Evolutionary conservation across 345 rosid species (phyloP), one percentile per base, ranked within the genome.

Genomic region (Sapria himalayana): DNA sequence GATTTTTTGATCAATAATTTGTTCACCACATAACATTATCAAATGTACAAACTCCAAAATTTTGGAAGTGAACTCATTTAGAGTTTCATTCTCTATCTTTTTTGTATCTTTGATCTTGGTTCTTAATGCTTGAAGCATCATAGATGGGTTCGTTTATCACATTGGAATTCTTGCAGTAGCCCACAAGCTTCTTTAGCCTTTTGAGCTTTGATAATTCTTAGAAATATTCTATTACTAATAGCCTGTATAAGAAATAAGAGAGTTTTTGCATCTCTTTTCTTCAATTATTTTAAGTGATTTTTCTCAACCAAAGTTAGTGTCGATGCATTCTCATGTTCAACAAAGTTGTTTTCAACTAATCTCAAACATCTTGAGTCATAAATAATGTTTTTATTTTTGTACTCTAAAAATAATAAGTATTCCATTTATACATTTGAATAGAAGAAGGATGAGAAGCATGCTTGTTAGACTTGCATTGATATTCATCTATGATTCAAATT

Each of bases 51-150:
- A 1, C 5, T 31, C 37, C 9, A 19, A 1, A 3, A 29, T 15
- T n/a, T 10, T 35, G 9, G 6, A 0, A 7, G 1, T 22, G 13
- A 1, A 46, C 11, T 33, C 9, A 0, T 35, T 22, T 9, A 46
- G 1, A 3, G 41, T 25, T 29, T 48, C 52, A 25, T 2, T 7
- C 9, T 48, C 24, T 11, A 0, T 24, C 44, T 25, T 37, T 19
- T 37, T 37, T 9, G 39, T 10, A 19, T 48, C 39, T 38, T 27
- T 13, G 18, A 25, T n/a, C 2, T 39, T 45, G 12, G 5, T 48
- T 48, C 20, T 38, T 1, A 48, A 9, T 1, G 23, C 9, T 37
- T 37, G 43, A 5, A 24, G 35, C 14, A 7, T 25, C 4, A 27
- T n/a, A 25, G 15, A 2, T 2, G 7, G 5, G 15, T 33, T 17